Evolutionary conservation across 805 yeast genomes (phyloP).

Genomic region (Debaryomyces tyrocola): DNA sequence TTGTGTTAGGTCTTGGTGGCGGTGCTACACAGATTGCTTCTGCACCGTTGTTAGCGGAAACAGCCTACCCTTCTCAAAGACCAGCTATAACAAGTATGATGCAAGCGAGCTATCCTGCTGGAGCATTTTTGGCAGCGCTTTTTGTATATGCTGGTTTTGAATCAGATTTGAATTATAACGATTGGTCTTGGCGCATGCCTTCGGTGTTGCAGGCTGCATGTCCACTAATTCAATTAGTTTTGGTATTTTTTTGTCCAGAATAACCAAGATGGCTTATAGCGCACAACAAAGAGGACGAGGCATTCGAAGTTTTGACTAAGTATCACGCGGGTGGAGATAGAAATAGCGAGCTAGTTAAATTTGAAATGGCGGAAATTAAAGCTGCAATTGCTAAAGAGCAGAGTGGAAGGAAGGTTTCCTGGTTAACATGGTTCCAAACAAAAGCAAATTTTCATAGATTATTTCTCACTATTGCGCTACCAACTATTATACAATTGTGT

Average conservation of each 20-base stretch:
- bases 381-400: not conserved
- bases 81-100: slow-evolving; percentile 38
- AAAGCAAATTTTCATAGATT: not conserved
- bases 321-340: slow-evolving; percentile 33
- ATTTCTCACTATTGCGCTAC: slow-evolving; percentile 22
- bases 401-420: not conserved
- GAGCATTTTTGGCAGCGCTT: slow-evolving; percentile 54
- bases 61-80: slow-evolving; percentile 55
- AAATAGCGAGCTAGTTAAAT: not conserved
- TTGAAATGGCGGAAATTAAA: slow-evolving; percentile 18
- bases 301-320: slow-evolving; percentile 16
- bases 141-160: slow-evolving; percentile 32
- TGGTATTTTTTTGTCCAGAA: slow-evolving; percentile 31
- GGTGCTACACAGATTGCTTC: slow-evolving; percentile 52
- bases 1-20: slow-evolving; percentile 36
- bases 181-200: slow-evolving; percentile 19
- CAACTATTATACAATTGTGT: slow-evolving; percentile 38
- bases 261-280: slow-evolving; percentile 47
- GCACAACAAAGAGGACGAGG: slow-evolving; percentile 28
- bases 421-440: not conserved
- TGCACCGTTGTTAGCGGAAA: slow-evolving; percentile 56
- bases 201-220: not conserved
- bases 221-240: not conserved
- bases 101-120: slow-evolving; percentile 61
- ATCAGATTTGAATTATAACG: slow-evolving; percentile 28